Evolutionary conservation across 768 basidiomycete genomes (phyloP).

Genomic region (Clavaria fumosa): DNA sequence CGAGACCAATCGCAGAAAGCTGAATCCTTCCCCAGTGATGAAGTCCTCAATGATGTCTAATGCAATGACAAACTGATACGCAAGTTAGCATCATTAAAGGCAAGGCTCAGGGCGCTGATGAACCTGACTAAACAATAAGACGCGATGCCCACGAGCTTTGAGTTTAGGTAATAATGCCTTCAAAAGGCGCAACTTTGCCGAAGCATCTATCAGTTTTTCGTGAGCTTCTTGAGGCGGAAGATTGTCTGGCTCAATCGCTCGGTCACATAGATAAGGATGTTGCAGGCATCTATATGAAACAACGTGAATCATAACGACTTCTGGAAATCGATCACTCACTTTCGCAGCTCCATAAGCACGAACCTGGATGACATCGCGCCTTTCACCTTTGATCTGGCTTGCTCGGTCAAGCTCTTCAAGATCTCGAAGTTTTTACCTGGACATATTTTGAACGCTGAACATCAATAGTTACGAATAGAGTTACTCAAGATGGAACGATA

Average conservation of each 20-base stretch:
- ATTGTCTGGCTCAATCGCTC: conserved; percentile 61
- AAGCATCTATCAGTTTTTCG: conserved; percentile 65
- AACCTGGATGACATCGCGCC: conserved; percentile 18
- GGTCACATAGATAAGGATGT: conserved; percentile 78
- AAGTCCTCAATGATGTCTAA: conserved; percentile 86
- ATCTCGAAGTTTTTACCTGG: conserved; percentile 58
- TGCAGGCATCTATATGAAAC: conserved; percentile 52
- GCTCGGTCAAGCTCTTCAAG: conserved; percentile 42
- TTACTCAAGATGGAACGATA: conserved; percentile 75
- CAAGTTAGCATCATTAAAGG: too few species aligned
- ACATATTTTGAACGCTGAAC: neutral
- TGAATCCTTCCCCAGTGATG: conserved; percentile 62
- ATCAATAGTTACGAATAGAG: conserved; percentile 12
- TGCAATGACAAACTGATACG: conserved; percentile 88
- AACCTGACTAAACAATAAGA: conserved; percentile 87
- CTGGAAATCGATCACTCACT: conserved; percentile 30
- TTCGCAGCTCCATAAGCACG: conserved; percentile 75
- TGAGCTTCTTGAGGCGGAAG: conserved; percentile 47
- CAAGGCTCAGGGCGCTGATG: too few species aligned
- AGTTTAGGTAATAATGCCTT: conserved; percentile 70
- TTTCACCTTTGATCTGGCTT: conserved; percentile 19
- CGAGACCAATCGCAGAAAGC: conserved; percentile 61
- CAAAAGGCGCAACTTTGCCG: conserved; percentile 72
- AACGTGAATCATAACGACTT: conserved; percentile 2
- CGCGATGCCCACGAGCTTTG: conserved; percentile 71